A percentile compares a stretch with the other conserved stretches of the same genome.
These are phyloP conservation scores for Cyclostephanos tholiformis DNA, from an alignment of 108 stramenopile genomes.

Conservation along the genomic window DNA sequence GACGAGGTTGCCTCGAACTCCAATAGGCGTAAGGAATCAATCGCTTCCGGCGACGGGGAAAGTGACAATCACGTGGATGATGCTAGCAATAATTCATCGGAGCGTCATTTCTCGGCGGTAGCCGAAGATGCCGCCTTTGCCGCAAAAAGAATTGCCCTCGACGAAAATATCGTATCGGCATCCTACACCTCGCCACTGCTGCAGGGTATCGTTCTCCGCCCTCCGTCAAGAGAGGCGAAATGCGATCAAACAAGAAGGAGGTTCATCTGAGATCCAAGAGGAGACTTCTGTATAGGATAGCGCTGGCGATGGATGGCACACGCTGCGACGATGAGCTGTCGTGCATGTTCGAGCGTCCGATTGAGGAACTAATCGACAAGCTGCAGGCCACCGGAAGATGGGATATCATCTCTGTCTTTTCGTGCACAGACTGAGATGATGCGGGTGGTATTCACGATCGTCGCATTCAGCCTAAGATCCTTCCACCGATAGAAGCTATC, in stretches of 20 bases:
- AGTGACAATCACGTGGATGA: constrained; percentile 43
- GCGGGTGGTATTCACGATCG: not conserved
- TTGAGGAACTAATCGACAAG: constrained; percentile 60
- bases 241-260: constrained; percentile 11
- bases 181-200: constrained; percentile 11
- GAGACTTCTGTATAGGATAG: constrained; percentile 43
- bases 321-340: constrained; percentile 82
- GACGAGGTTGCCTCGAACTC: not conserved
- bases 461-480: too few relatives aligned
- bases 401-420: constrained; percentile 47
- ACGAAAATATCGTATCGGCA: constrained; percentile 13
- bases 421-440: constrained; percentile 9
- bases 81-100: constrained; percentile 9
- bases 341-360: constrained; percentile 68
- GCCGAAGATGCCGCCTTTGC: constrained; percentile 22
- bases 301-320: constrained; percentile 73
- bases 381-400: constrained; percentile 48
- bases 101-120: not conserved
- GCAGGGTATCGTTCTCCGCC: not conserved
- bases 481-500: too few relatives aligned
- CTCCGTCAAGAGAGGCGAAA: constrained; percentile 17
- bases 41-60: constrained; percentile 32
- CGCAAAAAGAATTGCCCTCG: constrained; percentile 4
- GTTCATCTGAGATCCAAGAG: constrained; percentile 16
- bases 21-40: constrained; percentile 8